Evolutionary conservation across 305 asterid species (phyloP).

Genomic region (Withania somnifera): DNA sequence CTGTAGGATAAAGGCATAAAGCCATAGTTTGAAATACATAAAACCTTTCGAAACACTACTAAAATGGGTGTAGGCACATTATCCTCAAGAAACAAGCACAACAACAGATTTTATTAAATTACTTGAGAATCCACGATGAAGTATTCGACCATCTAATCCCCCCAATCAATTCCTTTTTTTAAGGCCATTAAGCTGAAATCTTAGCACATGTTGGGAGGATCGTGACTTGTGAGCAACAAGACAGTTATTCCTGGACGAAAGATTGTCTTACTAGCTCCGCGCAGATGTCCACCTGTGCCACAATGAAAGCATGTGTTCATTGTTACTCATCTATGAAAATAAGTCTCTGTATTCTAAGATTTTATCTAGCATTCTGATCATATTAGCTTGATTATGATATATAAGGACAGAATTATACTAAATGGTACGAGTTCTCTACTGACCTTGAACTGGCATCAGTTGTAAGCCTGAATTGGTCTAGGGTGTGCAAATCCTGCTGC

Average conservation of each 20-base stretch:
- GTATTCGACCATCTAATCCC: too few relatives aligned
- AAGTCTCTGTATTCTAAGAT: too few relatives aligned
- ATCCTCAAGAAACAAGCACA: not conserved
- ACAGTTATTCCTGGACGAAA: not conserved
- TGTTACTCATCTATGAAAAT: too few relatives aligned
- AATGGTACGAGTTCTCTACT: too few relatives aligned
- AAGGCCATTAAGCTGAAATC: not conserved
- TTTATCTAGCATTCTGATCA: not conserved
- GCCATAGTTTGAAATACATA: not conserved
- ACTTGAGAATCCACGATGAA: not conserved
- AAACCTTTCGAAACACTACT: not conserved
- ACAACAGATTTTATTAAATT: not conserved
- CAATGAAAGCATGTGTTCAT: too few relatives aligned
- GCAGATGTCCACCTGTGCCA: too few relatives aligned
- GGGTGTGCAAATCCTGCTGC: constrained; percentile 20
- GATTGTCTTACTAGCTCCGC: too few relatives aligned
- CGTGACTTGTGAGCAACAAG: not conserved
- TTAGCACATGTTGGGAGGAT: not conserved
- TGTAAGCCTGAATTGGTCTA: constrained; percentile 52
- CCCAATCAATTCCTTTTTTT: too few relatives aligned
- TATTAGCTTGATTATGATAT: too few relatives aligned
- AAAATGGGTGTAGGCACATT: not conserved
- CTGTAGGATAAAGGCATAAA: too few relatives aligned
- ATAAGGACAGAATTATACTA: too few relatives aligned
- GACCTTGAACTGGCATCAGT: too few relatives aligned